Evolutionary conservation across 164 flowering plant species (phyloP).

Genomic region (Macadamia tetraphylla): DNA sequence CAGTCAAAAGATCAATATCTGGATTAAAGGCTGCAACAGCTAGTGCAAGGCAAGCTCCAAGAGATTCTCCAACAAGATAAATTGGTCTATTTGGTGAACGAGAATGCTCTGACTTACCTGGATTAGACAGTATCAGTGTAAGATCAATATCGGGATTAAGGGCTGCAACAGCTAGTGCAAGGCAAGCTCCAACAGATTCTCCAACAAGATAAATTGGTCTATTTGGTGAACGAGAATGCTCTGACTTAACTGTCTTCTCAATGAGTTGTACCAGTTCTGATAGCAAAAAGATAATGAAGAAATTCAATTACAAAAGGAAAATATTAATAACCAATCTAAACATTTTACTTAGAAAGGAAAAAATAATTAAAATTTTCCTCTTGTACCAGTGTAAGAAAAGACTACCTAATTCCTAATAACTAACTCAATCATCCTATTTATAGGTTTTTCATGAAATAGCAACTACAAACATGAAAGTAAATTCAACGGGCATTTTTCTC

Average conservation of each 20-base stretch:
- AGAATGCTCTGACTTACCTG: slow-evolving; percentile 48
- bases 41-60: slow-evolving; percentile 72
- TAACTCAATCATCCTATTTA: not conserved
- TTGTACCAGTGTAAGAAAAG: too few relatives aligned
- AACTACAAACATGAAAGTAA: too few relatives aligned
- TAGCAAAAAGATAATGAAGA: slow-evolving; percentile 7
- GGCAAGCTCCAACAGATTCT: slow-evolving; percentile 69
- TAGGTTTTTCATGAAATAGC: not conserved
- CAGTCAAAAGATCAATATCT: slow-evolving; percentile 36
- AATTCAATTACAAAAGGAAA: not conserved
- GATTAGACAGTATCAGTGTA: slow-evolving; percentile 57
- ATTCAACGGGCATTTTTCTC: too few relatives aligned
- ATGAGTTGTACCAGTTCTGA: slow-evolving; percentile 54
- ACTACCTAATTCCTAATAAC: not conserved
- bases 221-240: slow-evolving; percentile 30
- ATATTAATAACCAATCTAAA: not conserved
- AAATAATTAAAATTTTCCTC: not conserved
- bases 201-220: slow-evolving; percentile 75
- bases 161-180: slow-evolving; percentile 73
- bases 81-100: slow-evolving; percentile 52
- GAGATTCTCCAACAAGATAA: slow-evolving; percentile 69
- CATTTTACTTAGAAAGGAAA: too few relatives aligned
- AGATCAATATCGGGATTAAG: slow-evolving; percentile 58
- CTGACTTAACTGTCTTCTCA: slow-evolving; percentile 46
- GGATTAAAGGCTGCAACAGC: slow-evolving; percentile 70